These are phyloP conservation scores for Brassica hybrid DNA, from an alignment of 441 rosid genomes.

Conservation along the genomic window DNA sequence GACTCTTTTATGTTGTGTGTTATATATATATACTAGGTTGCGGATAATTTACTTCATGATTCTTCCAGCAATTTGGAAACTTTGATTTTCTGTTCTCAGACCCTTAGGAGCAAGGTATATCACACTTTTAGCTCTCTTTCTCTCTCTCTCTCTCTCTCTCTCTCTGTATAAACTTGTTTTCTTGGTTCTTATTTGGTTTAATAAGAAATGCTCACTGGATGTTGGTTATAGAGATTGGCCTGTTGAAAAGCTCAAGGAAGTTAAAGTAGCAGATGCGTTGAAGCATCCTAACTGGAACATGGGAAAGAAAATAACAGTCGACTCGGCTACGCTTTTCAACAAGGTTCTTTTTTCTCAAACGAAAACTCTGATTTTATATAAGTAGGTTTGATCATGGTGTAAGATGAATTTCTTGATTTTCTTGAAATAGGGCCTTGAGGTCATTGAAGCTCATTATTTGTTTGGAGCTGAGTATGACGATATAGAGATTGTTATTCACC, in stretches of 20 bases:
- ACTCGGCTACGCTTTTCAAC: slow-evolving; percentile 97
- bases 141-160: too few relatives aligned
- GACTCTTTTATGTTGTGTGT: too few relatives aligned
- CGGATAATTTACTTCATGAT: too few relatives aligned
- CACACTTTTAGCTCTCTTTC: too few relatives aligned
- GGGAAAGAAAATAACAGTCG: slow-evolving; percentile 97
- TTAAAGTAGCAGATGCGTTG: slow-evolving; percentile 91
- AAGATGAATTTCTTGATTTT: neutral
- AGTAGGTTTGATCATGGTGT: slow-evolving; percentile 1
- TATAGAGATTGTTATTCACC: slow-evolving; percentile 91
- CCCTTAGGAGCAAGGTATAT: too few relatives aligned
- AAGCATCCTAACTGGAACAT: slow-evolving; percentile 96
- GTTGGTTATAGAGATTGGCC: slow-evolving; percentile 73
- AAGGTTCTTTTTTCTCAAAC: slow-evolving; percentile 53
- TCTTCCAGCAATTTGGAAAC: too few relatives aligned
- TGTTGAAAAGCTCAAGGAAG: slow-evolving; percentile 88
- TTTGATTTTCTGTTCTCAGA: too few relatives aligned
- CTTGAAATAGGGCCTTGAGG: slow-evolving; percentile 78
- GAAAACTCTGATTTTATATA: neutral
- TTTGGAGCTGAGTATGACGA: slow-evolving; percentile 90
- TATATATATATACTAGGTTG: too few relatives aligned
- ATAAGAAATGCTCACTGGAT: neutral
- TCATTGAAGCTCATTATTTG: slow-evolving; percentile 94
- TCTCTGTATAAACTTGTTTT: too few relatives aligned
- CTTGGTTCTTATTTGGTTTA: neutral